phyloP scores from a whole-genome alignment of 352 stramenopile species.

The Globisporangium middletonii region DNA sequence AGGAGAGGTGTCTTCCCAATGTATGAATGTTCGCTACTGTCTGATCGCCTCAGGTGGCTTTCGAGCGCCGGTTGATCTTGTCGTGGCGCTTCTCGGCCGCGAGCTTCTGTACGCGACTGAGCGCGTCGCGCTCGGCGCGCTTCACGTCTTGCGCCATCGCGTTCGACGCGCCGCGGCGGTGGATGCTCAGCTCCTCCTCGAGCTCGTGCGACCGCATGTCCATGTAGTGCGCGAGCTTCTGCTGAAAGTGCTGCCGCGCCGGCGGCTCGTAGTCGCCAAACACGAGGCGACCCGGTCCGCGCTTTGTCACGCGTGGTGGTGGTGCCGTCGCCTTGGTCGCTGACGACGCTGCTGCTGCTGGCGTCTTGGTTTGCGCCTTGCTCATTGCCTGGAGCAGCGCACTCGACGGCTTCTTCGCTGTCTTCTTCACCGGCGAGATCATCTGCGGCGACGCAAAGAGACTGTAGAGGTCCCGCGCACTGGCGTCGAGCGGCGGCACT shows the following conservation, averaged over 20 bases:
- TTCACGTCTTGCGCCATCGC: slow-evolving; percentile 37
- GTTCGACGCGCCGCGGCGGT: slow-evolving; percentile 27
- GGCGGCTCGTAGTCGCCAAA: slow-evolving; percentile 70
- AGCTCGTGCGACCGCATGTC: slow-evolving; percentile 49
- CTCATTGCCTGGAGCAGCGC: slow-evolving; percentile 3
- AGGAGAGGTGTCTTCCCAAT: not conserved
- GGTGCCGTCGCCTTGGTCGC: not conserved
- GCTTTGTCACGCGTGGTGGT: slow-evolving; percentile 16
- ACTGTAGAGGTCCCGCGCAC: slow-evolving; percentile 26
- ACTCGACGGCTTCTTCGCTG: slow-evolving; percentile 19
- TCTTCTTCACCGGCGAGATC: slow-evolving; percentile 24
- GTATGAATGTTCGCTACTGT: slow-evolving; percentile 1
- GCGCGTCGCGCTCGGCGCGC: slow-evolving; percentile 56
- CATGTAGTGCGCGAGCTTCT: slow-evolving; percentile 78
- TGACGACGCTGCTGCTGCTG: slow-evolving; percentile 15
- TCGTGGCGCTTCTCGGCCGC: slow-evolving; percentile 75
- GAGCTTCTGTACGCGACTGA: slow-evolving; percentile 54
- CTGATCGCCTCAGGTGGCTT: slow-evolving; percentile 22
- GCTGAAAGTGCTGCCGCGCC: slow-evolving; percentile 58
- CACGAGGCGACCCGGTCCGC: slow-evolving; percentile 50
- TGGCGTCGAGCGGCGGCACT: not conserved
- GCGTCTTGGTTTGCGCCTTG: slow-evolving; percentile 6
- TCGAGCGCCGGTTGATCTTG: slow-evolving; percentile 65
- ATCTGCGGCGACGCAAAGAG: slow-evolving; percentile 20
- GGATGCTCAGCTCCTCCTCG: slow-evolving; percentile 69